Conservation (phyloP, 352 stramenopile genomes). For the Pythium oligandrum region DNA sequence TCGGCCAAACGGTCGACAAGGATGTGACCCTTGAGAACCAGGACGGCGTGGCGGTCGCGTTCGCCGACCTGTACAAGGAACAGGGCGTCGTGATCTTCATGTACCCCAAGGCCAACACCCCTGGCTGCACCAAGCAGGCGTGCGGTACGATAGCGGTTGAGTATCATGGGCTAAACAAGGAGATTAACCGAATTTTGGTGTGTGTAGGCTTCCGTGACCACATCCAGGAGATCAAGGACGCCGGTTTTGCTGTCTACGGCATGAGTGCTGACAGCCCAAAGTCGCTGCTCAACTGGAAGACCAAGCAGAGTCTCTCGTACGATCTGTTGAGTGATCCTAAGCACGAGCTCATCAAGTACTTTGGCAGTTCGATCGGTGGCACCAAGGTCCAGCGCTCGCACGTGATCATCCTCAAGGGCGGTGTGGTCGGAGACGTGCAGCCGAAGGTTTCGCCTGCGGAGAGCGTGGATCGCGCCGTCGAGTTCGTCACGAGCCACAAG, state of each 20-base stretch:
- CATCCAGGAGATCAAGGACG: constrained; percentile 75
- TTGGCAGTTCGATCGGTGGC: constrained; percentile 76
- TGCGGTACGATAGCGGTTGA: constrained; percentile 41
- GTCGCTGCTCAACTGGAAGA: constrained; percentile 71
- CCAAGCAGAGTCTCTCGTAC: constrained; percentile 70
- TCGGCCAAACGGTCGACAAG: constrained; percentile 47
- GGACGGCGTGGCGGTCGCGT: constrained; percentile 44
- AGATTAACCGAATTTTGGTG: neutral
- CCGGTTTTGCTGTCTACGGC: constrained; percentile 76
- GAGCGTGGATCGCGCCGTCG: constrained; percentile 67
- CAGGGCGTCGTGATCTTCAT: constrained; percentile 87
- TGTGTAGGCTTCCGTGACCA: constrained; percentile 79
- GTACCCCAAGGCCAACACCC: constrained; percentile 84
- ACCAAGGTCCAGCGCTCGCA: constrained; percentile 83
- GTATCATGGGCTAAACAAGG: no score
- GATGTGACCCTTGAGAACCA: constrained; percentile 76
- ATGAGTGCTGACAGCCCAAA: constrained; percentile 76
- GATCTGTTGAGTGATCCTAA: constrained; percentile 80
- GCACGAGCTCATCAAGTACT: constrained; percentile 83
- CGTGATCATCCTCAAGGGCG: constrained; percentile 75
- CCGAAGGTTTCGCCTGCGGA: constrained; percentile 68
- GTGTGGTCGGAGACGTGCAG: constrained; percentile 76
- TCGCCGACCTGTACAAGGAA: constrained; percentile 71
- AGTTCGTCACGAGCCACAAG: constrained; percentile 63
- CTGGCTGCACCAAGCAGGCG: constrained; percentile 85